Conservation (phyloP, 2,329 filamentous ascomycete species). For the Verticillium tricorpus region DNA sequence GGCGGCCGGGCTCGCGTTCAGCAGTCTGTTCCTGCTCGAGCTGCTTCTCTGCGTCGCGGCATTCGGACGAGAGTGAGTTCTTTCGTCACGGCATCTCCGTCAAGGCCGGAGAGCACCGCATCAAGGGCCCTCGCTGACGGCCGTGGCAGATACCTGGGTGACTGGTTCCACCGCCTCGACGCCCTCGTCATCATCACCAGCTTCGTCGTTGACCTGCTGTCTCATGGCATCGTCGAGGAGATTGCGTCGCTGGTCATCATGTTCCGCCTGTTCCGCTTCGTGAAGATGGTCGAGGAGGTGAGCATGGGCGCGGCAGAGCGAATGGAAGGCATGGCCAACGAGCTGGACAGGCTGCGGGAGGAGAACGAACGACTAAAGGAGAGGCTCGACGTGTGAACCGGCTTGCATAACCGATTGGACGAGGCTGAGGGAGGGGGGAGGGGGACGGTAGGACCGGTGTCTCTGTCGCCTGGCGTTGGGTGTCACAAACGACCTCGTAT, state of each 20-base stretch:
- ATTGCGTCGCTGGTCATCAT: conserved; percentile 63
- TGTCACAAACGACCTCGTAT: not conserved
- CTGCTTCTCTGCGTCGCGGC: conserved; percentile 54
- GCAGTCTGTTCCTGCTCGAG: conserved; percentile 61
- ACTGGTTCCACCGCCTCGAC: conserved; percentile 61
- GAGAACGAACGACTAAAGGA: conserved; percentile 34
- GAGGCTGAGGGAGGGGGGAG: not conserved
- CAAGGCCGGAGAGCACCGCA: not conserved
- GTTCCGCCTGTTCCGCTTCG: conserved; percentile 62
- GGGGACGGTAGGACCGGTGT: conserved; percentile 1
- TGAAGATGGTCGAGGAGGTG: conserved; percentile 68
- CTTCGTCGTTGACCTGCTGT: conserved; percentile 58
- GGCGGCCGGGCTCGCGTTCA: conserved; percentile 53
- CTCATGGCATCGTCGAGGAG: conserved; percentile 56
- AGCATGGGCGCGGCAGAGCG: conserved; percentile 58
- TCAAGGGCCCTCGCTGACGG: not conserved
- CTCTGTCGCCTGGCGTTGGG: not conserved
- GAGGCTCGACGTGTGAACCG: conserved; percentile 6
- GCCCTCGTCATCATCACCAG: conserved; percentile 56
- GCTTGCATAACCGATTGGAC: not conserved
- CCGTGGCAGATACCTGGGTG: conserved; percentile 45
- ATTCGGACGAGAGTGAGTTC: conserved; percentile 53
- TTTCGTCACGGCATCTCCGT: not conserved
- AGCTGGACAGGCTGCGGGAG: conserved; percentile 46
- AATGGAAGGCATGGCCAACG: conserved; percentile 51